Evolutionary conservation across 805 yeast species (phyloP).

Genomic region (Pichia ethanolica): DNA sequence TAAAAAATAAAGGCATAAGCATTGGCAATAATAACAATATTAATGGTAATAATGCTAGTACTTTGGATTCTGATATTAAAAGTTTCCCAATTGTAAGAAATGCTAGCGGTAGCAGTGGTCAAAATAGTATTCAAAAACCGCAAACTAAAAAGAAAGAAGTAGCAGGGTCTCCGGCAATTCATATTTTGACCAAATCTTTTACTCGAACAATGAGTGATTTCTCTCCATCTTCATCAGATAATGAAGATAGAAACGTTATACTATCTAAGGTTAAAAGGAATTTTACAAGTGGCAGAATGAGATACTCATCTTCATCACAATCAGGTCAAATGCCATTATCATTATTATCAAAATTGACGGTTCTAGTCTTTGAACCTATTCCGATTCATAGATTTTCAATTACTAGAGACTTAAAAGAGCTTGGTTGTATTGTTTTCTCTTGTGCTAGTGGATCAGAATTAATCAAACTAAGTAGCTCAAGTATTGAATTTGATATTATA

Average conservation of each 20-base stretch:
- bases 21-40: too few species aligned
- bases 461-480: slow-evolving; percentile 72
- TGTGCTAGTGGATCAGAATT: slow-evolving; percentile 78
- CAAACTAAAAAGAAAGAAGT: neutral
- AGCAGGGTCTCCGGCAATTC: slow-evolving; percentile 20
- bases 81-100: neutral
- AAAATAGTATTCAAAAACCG: neutral
- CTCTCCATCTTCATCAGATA: slow-evolving; percentile 61
- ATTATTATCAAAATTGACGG: slow-evolving; percentile 37
- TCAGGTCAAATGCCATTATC: neutral
- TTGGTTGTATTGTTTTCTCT: slow-evolving; percentile 76
- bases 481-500: slow-evolving; percentile 76
- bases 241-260: slow-evolving; percentile 51
- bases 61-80: neutral
- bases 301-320: slow-evolving; percentile 1
- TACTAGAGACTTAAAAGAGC: slow-evolving; percentile 50
- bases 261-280: slow-evolving; percentile 37
- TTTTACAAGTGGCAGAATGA: neutral
- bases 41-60: neutral
- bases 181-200: slow-evolving; percentile 19
- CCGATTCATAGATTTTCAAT: slow-evolving; percentile 71
- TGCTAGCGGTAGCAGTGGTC: neutral
- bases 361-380: slow-evolving; percentile 79
- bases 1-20: slow-evolving; percentile 12
- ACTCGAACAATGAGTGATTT: slow-evolving; percentile 19